Evolutionary conservation across 768 basidiomycete species (phyloP).

Genomic region (Mycena amicta): DNA sequence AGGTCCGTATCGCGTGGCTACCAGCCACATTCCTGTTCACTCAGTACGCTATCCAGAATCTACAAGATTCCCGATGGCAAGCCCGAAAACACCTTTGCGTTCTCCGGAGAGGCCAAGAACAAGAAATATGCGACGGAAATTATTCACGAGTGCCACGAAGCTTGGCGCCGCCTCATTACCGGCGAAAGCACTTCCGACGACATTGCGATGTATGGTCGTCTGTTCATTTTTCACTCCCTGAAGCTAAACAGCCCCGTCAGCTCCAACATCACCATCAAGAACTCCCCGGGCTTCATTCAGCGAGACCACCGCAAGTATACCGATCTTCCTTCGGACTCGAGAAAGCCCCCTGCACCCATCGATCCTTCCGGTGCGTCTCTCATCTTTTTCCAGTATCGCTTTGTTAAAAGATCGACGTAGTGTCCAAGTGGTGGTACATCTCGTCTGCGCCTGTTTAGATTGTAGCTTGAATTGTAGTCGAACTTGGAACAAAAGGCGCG

Average conservation of each 20-base stretch:
- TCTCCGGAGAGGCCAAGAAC: conserved; percentile 99
- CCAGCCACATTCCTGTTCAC: conserved; percentile 2
- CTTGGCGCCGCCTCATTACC: conserved; percentile 90
- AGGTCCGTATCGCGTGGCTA: conserved; percentile 35
- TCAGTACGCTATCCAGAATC: conserved; percentile 54
- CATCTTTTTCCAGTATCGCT: conserved; percentile 6
- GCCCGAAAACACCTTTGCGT: conserved; percentile 97
- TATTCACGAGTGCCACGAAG: conserved; percentile 98
- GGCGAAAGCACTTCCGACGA: conserved; percentile 83
- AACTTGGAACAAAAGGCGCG: too few species aligned
- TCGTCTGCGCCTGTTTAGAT: conserved; percentile 81
- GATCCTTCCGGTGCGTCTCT: conserved; percentile 77
- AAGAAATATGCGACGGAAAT: conserved; percentile 99
- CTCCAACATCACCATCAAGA: conserved; percentile 75
- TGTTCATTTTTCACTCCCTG: background rate
- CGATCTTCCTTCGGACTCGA: conserved; percentile 73
- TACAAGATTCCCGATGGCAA: conserved; percentile 97
- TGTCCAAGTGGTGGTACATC: conserved; percentile 95
- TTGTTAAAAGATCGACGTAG: conserved; percentile 37
- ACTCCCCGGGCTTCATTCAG: conserved; percentile 70
- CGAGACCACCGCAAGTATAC: conserved; percentile 66
- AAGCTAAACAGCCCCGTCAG: conserved; percentile 42
- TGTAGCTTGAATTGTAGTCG: too few species aligned
- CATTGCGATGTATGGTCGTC: conserved; percentile 76
- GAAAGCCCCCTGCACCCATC: conserved; percentile 83